These are phyloP conservation scores for Tolypocladium tundrense DNA, from an alignment of 2,329 filamentous ascomycete genomes.

Conservation along the genomic window DNA sequence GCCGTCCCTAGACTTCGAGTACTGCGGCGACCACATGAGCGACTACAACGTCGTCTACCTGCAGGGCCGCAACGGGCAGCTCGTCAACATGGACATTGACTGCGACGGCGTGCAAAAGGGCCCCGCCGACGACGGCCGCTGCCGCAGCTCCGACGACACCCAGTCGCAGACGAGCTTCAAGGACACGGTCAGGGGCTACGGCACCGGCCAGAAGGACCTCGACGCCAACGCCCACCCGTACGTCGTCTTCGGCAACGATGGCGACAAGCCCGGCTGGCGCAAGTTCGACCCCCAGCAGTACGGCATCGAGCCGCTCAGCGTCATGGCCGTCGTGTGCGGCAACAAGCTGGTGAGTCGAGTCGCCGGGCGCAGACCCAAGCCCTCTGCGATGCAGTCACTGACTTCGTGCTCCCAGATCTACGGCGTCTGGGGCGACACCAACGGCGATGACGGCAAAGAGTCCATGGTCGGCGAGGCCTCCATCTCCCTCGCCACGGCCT, in stretches of 20 bases:
- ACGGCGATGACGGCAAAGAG: too few species aligned
- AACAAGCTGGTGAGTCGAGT: conserved; percentile 21
- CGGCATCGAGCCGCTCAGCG: conserved; percentile 38
- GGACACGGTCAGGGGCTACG: conserved; percentile 25
- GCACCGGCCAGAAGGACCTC: conserved; percentile 13
- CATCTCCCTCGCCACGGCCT: too few species aligned
- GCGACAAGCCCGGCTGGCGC: conserved; percentile 17
- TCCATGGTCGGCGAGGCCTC: too few species aligned
- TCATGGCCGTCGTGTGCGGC: conserved; percentile 45
- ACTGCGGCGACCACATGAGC: too few species aligned
- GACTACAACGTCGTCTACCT: too few species aligned
- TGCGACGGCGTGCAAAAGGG: conserved; percentile 38
- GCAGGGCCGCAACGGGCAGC: too few species aligned
- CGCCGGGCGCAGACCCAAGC: too few species aligned
- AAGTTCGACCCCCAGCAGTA: conserved; percentile 29
- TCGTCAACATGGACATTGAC: conserved; percentile 43
- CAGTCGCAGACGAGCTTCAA: conserved; percentile 39
- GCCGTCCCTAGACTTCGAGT: too few species aligned
- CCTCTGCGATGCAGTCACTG: too few species aligned
- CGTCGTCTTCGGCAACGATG: conserved; percentile 22
- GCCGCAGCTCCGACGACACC: conserved; percentile 30
- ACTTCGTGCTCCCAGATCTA: too few species aligned
- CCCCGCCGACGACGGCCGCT: conserved; percentile 29
- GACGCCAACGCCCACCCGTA: too few species aligned
- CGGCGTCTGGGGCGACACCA: too few species aligned